A percentile compares a stretch with the other conserved stretches of the same genome.
phyloP scores from a whole-genome alignment of 768 basidiomycete species.

The Hygrocybe punicea region DNA sequence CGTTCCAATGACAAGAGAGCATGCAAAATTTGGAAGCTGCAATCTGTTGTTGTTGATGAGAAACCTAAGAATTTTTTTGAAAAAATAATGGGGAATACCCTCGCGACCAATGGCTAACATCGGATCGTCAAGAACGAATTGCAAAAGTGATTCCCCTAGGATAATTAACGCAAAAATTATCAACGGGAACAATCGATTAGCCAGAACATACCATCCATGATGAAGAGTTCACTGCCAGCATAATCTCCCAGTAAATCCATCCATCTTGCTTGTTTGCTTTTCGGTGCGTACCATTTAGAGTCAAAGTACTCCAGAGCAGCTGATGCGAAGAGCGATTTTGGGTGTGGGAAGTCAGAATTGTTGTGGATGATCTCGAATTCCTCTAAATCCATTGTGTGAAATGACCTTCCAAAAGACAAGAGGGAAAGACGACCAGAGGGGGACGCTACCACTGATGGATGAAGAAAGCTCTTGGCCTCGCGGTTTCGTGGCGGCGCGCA shows the following conservation, averaged over 20 bases:
- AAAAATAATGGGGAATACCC: constrained; percentile 9
- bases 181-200: neutral
- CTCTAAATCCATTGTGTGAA: constrained; percentile 1
- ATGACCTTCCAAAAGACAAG: too few relatives aligned
- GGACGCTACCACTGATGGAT: too few relatives aligned
- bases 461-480: too few relatives aligned
- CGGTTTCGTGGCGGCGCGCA: too few relatives aligned
- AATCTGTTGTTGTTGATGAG: constrained; percentile 34
- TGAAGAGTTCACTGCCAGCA: constrained; percentile 61
- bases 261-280: constrained; percentile 35
- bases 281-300: neutral
- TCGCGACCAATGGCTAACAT: constrained; percentile 53
- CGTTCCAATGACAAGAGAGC: constrained; percentile 54
- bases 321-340: neutral
- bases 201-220: constrained; percentile 52
- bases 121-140: constrained; percentile 56
- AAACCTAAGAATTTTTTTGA: neutral
- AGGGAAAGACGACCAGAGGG: too few relatives aligned
- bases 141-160: constrained; percentile 61
- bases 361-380: neutral
- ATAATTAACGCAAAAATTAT: neutral
- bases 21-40: constrained; percentile 61
- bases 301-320: neutral
- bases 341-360: neutral
- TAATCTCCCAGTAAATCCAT: constrained; percentile 64